Base-by-base conservation (phyloP, 805 yeast species). In the Zygosaccharomyces bailii region DNA sequence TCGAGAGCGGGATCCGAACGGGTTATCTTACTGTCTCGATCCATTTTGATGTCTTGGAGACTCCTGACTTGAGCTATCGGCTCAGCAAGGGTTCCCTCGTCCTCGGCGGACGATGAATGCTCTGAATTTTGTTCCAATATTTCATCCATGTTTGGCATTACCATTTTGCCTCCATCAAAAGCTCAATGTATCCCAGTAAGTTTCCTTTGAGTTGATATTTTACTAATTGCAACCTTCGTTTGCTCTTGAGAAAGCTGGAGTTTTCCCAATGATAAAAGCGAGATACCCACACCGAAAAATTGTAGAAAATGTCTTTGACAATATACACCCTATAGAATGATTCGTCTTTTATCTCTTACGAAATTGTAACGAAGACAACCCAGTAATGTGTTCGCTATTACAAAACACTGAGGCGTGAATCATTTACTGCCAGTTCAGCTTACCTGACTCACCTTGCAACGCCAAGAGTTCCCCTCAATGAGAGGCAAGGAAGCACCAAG, bases 401-500 rank as follows among this genome's bases (percentile, higher is more conserved):
- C n/a, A n/a, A n/a, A n/a, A n/a, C n/a, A n/a, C n/a, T n/a, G n/a
- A n/a, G n/a, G n/a, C n/a, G n/a, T n/a, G 9, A 21, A 21, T 9
- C 2, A 21, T 9, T 9, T 4, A 20, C 11, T 9, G 13, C 13
- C 14, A 21, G 11, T 25, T 25, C 17, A 37, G 9, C 13, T 13
- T 20, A 37, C n/a, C 13, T 50, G 38, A 5, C 37, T 42, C 17
- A 57, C 45, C 46, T 48, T 58, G 51, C 96, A 88, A 42, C 71
- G 74, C 96, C 96, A 87, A 32, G 79, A 80, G 16, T 78, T 68
- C 35, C 68, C 72, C 50, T 86, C 93, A 54, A 93, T 73, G 55
- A 93, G 71, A 6, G 98, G 98, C 56, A 93, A 75, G 1, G 97
- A 87, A 1, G 98, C 99, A 56, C 99, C 99, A 45, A 93, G 73